Evolutionary conservation across 169 alveolate genomes (phyloP), one percentile per base, ranked within the genome.

Genomic region (Haemoproteus tartakovskyi): DNA sequence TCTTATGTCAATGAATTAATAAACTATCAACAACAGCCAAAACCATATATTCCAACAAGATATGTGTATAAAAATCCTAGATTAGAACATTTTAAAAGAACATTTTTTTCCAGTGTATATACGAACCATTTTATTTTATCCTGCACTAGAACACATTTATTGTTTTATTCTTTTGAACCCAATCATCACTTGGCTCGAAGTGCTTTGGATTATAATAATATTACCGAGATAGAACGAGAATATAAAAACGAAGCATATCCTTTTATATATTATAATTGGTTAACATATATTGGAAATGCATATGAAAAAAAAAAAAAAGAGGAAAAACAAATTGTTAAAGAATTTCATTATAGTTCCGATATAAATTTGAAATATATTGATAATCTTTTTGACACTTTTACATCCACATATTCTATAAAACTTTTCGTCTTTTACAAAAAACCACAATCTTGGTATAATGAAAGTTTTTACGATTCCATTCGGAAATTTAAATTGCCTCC

Each of bases 11-110:
- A 56, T 70, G 84, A 70, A 70, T 4, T 57, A 54, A 5, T 70
- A 19, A 70, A 70, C 46, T 70, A 9, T 56, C 48, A 70, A 30
- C 84, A 70, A 9, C 41, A 70, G 46, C 84, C 84, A 6, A 16
- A 16, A 37, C 84, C 84, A 5, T 57, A 26, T 45, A 70, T 70
- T 41, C 62, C 84, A 18, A 27, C 54, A n/a, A 70, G 84, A 60
- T 18, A 50, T 56, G 52, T 70, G 2, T 70, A 70, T 24, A 70
- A 70, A 22, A 70, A 27, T 14, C 84, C 84, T 1, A 43, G 16
- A 37, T 54, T 70, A 48, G 26, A 8, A 11, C 84, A 70, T 60
- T 70, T 26, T 60, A 37, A 43, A 14, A 26, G 54, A 16, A 70
- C 84, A 27, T 40, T 2, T 24, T 21, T 16, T 22, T 41, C 18